These are phyloP conservation scores for Sistotremastrum niveocremeum DNA, from an alignment of 768 basidiomycete genomes.

Conservation along the genomic window DNA sequence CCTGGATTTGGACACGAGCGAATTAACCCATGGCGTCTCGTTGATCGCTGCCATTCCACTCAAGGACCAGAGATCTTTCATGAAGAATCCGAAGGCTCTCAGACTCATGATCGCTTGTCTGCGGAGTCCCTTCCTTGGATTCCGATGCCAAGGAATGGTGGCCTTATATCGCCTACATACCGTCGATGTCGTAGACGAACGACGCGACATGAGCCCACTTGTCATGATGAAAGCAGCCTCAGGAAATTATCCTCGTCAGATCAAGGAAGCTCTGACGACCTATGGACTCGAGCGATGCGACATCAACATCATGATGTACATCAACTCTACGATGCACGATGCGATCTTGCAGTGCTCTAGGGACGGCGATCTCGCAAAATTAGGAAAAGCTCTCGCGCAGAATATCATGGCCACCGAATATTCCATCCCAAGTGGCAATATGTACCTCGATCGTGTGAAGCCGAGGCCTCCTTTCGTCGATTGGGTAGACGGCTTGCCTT, in stretches of 20 bases:
- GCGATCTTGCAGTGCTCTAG: conserved; percentile 18
- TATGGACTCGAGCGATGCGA: conserved; percentile 40
- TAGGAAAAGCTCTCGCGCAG: conserved; percentile 35
- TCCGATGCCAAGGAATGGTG: conserved; percentile 37
- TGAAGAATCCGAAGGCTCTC: conserved; percentile 28
- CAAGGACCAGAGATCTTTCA: conserved; percentile 32
- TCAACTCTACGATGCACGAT: too few relatives aligned
- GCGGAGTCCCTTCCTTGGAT: conserved; percentile 40
- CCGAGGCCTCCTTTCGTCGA: conserved; percentile 39
- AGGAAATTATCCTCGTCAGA: conserved; percentile 30
- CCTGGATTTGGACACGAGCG: too few relatives aligned
- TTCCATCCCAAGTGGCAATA: conserved; percentile 38
- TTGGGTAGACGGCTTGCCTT: conserved; percentile 47
- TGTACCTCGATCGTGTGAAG: conserved; percentile 16
- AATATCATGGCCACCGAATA: conserved; percentile 48
- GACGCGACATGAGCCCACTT: conserved; percentile 32
- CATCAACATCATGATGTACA: conserved; percentile 32
- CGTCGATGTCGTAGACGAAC: conserved; percentile 21
- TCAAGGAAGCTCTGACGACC: conserved; percentile 30
- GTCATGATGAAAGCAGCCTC: conserved; percentile 29
- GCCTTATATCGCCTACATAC: conserved; percentile 34
- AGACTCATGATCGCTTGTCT: conserved; percentile 41
- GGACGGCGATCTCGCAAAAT: conserved; percentile 34
- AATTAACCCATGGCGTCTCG: conserved; percentile 20
- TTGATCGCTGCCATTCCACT: conserved; percentile 31